Percentiles rank a stretch among this genome's conserved stretches.
phyloP scores from a whole-genome alignment of 2,329 filamentous ascomycete species.

The Tolypocladium album region DNA sequence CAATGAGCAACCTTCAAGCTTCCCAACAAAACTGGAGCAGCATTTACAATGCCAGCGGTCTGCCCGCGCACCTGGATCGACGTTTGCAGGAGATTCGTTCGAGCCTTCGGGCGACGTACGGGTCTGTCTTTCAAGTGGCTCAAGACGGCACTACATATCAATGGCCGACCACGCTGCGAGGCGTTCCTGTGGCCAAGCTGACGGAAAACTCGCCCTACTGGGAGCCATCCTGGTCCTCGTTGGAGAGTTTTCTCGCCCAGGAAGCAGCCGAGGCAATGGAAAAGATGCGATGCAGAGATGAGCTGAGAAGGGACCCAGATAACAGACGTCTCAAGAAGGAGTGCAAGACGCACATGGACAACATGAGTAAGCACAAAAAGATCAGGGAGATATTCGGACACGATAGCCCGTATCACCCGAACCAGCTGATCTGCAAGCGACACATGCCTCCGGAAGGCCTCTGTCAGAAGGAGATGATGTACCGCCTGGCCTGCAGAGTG shows the following conservation, averaged over 20 bases:
- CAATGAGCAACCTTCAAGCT: not conserved
- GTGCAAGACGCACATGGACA: constrained; percentile 16
- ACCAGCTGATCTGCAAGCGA: constrained; percentile 22
- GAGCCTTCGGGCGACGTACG: not conserved
- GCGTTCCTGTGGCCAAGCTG: constrained; percentile 16
- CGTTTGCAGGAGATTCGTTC: not conserved
- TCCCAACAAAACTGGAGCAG: not conserved
- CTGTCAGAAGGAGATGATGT: constrained; percentile 23
- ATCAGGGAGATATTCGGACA: constrained; percentile 23
- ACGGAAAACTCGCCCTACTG: constrained; percentile 18
- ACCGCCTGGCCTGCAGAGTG: constrained; percentile 22
- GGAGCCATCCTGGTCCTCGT: constrained; percentile 17
- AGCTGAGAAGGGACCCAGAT: constrained; percentile 1
- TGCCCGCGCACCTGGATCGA: not conserved
- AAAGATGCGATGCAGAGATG: not conserved
- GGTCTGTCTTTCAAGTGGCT: constrained; percentile 9
- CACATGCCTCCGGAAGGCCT: constrained; percentile 19
- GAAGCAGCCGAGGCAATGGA: constrained; percentile 11
- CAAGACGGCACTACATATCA: constrained; percentile 12
- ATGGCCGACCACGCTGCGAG: constrained; percentile 12
- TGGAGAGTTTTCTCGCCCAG: constrained; percentile 15
- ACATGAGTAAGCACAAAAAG: constrained; percentile 20
- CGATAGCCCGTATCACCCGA: constrained; percentile 20
- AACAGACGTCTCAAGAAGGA: constrained; percentile 4
- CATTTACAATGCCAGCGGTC: not conserved